Base-by-base conservation (phyloP, 805 yeast genomes). In the Priceomyces castillae region DNA sequence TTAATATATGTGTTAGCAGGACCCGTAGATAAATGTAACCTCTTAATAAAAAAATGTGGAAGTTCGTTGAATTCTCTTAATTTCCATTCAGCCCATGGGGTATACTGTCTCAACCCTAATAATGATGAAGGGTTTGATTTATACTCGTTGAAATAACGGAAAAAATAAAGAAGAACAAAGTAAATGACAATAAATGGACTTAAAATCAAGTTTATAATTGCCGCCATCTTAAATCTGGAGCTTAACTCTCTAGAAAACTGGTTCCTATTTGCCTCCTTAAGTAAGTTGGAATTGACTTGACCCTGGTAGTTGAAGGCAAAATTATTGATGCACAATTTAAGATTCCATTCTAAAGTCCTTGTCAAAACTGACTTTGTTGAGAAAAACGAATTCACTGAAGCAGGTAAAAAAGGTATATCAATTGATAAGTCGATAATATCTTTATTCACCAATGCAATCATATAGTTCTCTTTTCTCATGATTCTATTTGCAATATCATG, bases 61-160 rank as follows among this genome's bases (percentile, higher is more conserved):
- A 94, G 72, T 59, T 94, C 99, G 62, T 94, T 94, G 59, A 86
- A 88, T 56, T 94, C 99, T 44, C 99, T 72, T 56, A 94, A 77
- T 59, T 84, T 88, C 98, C 98, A 94, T 55, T 86, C 90, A 0
- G 98, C 97, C 64, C 79, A 80, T 0, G 97, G 97, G 0, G 98
- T 88, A 58, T 89, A 94, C 53, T 90, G 95, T 37, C 99, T 71
- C 41, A 69, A 58, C 3, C 71, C 72, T 2, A 90, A 74, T 42
- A 94, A 73, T 9, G 89, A 72, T 1, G 90, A 81, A 0, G 99
- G 99, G 42, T 92, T 86, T 34, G 86, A 80, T 58, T 87, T 86
- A 61, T 86, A 90, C 62, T 92, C 98, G 61, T 90, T 90, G 64
- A 94, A 94, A 61, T 94, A 90, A 35, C 89, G 77, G 72, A 94